Base-by-base conservation (phyloP, 176 grass and related monocot species). In the Pontederia paniculata region DNA sequence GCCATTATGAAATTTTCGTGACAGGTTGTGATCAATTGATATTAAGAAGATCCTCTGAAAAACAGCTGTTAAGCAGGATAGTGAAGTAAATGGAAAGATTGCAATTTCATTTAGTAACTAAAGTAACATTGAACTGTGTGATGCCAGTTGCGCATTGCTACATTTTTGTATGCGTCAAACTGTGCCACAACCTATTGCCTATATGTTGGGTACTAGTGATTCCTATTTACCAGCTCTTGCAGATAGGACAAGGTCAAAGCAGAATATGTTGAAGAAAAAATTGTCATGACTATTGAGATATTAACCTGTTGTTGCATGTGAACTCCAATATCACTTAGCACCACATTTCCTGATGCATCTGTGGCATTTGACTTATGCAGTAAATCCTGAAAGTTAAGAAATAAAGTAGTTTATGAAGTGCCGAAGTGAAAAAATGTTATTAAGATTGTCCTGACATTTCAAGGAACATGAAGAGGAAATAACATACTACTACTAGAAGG, bases 311-410 rank as follows among this genome's bases (percentile, higher is more conserved):
- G 82, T 64, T 87, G 86, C 60, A 96, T 83, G 68, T 87, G 82
- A 64, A 96, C 91, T 68, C 91, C 91, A 78, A 86, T 84, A 74
- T 96, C 91, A 68, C 82, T 83, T 44, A 96, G 82, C 66, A 89
- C 76, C 11, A 58, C 72, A 69, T 96, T 96, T 76, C 91, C 85
- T 65, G 91, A 96, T 57, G 82, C 79, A 87, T 96, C 91, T 48
- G 79, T 87, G 57, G 82, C 80, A 76, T 81, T 87, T 54, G 82
- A 96, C 68, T 84, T 89, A 64, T 86, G 79, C 60, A 96, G 57
- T 59, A 89, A 87, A 72, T 96, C 91, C 85, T 89, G 79, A 62
- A 81, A 74, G 43, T 66, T 23, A 9, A 81, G 20, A 31, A 77
- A 74, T 42, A 72, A 46, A 18, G 31, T 60, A 9, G 42, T 10